Base-by-base conservation (phyloP, 257 asterid genomes). In the Buddleja alternifolia region DNA sequence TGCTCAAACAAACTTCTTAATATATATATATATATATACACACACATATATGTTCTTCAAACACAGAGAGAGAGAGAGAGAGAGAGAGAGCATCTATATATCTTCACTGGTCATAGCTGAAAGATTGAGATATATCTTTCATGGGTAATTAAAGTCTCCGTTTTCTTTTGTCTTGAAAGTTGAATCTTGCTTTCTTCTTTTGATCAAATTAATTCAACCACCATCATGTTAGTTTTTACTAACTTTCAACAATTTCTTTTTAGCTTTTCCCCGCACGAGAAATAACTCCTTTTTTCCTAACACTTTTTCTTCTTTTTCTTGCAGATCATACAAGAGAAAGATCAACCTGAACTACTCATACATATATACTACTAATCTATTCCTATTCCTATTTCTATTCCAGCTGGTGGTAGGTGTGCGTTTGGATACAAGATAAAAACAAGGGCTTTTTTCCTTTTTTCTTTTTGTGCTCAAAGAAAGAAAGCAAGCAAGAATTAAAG, bases 251-350 rank as follows among this genome's bases (percentile, higher is more conserved):
- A 57, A 60, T 9, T 74, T 67, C 41, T 19, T 36, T 47, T 47
- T 17, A 14, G 36, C 67, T 17, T 29, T 29, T 40, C 54, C 29
- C 65, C 76, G 70, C 69, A 63, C 75, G 69, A 63, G 72, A 24
- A 74, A 47, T 53, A 71, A 72, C 46, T n/a, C 44, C 24, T 66
- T 69, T 68, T 46, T 12, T 15, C 42, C 44, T 34, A 56, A 53
- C 51, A 8, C 37, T 58, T 61, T 56, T 65, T 8, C 12, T 73
- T 44, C 65, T 45, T 48, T 54, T 79, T 72, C 52, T 60, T 81
- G 85, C 85, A 82, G 85, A 74, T n/a, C n/a, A n/a, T 71, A 61
- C 75, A 79, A 69, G 83, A 74, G 79, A 72, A 59, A 60, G 73
- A 81, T 70, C 70, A 39, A 82, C 72, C 39, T 70, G 80, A 75